Percentiles rank a stretch among this genome's conserved stretches.
Conservation (phyloP, 306 rosid genomes). For the Phaseolus lunatus region DNA sequence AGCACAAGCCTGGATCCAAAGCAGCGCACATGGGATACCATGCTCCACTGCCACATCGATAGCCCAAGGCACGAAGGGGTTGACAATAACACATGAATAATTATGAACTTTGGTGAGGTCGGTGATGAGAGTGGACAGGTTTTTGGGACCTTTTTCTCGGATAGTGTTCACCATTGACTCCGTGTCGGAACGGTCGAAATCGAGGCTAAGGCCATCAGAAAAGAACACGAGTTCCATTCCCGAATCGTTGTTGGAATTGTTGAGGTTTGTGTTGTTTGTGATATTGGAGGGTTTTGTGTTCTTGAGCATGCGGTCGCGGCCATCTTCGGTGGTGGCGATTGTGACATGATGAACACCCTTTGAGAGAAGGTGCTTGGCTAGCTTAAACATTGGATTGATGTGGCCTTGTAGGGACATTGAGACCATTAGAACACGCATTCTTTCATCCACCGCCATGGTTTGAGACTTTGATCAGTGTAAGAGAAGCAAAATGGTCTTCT, state of each 20-base stretch:
- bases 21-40: conserved; percentile 61
- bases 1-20: conserved; percentile 69
- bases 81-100: conserved; percentile 53
- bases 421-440: conserved; percentile 54
- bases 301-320: conserved; percentile 45
- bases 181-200: conserved; percentile 49
- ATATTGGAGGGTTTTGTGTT: neutral
- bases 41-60: conserved; percentile 41
- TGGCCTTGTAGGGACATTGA: conserved; percentile 63
- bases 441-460: conserved; percentile 37
- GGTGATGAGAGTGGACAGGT: conserved; percentile 48
- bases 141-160: conserved; percentile 43
- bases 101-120: conserved; percentile 28
- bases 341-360: conserved; percentile 57
- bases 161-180: conserved; percentile 24
- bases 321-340: conserved; percentile 52
- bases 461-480: neutral
- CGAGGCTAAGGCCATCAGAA: conserved; percentile 59
- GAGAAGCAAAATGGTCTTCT: neutral
- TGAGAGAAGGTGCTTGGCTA: conserved; percentile 52
- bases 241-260: neutral
- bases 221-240: conserved; percentile 55
- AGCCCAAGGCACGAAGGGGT: conserved; percentile 64
- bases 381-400: conserved; percentile 59
- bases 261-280: neutral